A percentile compares a stretch with the other conserved stretches of the same genome.
Evolutionary conservation across 2,329 filamentous ascomycete genomes (phyloP).

Genomic region (Cladosporium sp.): DNA sequence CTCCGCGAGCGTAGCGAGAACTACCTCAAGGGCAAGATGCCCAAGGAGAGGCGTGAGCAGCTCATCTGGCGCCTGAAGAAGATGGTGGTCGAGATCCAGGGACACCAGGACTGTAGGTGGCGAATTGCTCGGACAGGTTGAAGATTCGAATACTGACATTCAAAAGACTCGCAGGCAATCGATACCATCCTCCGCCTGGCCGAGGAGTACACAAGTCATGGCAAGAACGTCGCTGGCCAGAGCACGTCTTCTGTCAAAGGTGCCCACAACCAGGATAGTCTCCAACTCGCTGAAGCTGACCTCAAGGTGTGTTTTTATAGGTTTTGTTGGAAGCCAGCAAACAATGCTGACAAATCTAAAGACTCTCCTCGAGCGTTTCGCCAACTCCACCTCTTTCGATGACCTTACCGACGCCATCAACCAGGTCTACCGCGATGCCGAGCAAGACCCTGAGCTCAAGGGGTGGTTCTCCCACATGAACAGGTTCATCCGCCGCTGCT

Average conservation of each 20-base stretch:
- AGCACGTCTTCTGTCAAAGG: constrained; percentile 67
- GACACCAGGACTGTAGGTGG: constrained; percentile 75
- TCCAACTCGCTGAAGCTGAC: constrained; percentile 72
- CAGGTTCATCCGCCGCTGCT: constrained; percentile 71
- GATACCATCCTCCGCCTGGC: constrained; percentile 79
- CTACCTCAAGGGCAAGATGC: constrained; percentile 83
- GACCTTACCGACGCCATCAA: constrained; percentile 83
- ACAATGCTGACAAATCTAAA: constrained; percentile 52
- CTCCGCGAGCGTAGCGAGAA: constrained; percentile 55
- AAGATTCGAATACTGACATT: neutral
- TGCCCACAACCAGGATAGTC: constrained; percentile 59
- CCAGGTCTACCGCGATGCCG: constrained; percentile 79
- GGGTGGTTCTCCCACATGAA: constrained; percentile 82
- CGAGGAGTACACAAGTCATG: constrained; percentile 77
- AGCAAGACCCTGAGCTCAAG: constrained; percentile 79
- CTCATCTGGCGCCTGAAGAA: constrained; percentile 92
- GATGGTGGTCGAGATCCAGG: constrained; percentile 95
- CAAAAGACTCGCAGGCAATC: constrained; percentile 74
- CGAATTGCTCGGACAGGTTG: neutral
- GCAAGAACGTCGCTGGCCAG: constrained; percentile 60
- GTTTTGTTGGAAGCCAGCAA: constrained; percentile 33
- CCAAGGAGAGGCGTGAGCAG: constrained; percentile 87
- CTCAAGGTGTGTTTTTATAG: constrained; percentile 59
- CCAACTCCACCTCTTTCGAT: constrained; percentile 85
- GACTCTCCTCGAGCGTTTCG: constrained; percentile 89